Conservation (phyloP, 2,329 filamentous ascomycete species). For the Aspergillus unguis region DNA sequence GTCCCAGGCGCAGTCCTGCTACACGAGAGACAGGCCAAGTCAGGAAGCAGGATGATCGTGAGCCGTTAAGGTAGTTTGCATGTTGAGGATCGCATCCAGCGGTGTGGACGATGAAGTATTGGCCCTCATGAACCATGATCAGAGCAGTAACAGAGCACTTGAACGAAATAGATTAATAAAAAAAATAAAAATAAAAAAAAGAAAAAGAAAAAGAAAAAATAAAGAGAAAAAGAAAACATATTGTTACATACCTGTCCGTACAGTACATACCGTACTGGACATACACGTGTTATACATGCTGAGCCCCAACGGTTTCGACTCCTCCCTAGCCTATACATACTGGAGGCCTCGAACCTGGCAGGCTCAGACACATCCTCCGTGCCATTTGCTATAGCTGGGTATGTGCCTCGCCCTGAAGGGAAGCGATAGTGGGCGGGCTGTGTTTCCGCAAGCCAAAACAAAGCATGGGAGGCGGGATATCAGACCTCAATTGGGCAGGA, state of each 20-base stretch:
- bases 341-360: background rate
- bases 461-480: constrained; percentile 1
- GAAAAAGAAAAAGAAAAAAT: constrained; percentile 9
- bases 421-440: background rate
- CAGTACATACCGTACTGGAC: constrained; percentile 4
- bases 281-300: background rate
- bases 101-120: constrained; percentile 9
- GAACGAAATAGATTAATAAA: constrained; percentile 1
- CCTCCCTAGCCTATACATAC: too few relatives aligned
- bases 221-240: constrained; percentile 12
- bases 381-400: background rate
- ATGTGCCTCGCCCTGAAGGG: constrained; percentile 4
- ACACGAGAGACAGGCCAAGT: constrained; percentile 6
- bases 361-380: constrained; percentile 9
- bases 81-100: constrained; percentile 7
- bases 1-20: background rate
- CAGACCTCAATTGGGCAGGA: constrained; percentile 5
- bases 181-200: constrained; percentile 10
- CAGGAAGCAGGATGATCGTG: constrained; percentile 1
- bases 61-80: constrained; percentile 5
- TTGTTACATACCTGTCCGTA: constrained; percentile 5
- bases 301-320: background rate
- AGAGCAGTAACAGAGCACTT: background rate
- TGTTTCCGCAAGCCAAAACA: background rate
- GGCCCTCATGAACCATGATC: constrained; percentile 3